A percentile compares a stretch with the other conserved stretches of the same genome.
Evolutionary conservation across 345 rosid genomes (phyloP).

Genomic region (Anacardium occidentale): DNA sequence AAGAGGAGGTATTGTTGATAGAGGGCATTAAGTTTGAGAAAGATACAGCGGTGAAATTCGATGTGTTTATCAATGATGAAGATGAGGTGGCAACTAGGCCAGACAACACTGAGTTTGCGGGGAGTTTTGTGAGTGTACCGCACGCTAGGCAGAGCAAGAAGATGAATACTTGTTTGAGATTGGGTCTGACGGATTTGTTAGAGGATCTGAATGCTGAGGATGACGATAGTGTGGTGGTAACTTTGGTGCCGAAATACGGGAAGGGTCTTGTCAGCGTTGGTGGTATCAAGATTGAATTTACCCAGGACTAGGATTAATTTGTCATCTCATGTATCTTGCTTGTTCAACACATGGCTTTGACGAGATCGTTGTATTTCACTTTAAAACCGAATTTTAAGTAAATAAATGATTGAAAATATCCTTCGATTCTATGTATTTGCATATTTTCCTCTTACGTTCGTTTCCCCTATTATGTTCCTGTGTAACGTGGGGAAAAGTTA

Average conservation of each 20-base stretch:
- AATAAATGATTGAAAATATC: no score
- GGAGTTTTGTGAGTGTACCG: constrained; percentile 57
- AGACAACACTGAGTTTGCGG: constrained; percentile 48
- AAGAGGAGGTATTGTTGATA: constrained; percentile 51
- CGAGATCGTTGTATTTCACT: neutral
- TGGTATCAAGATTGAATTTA: constrained; percentile 42
- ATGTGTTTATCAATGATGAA: constrained; percentile 52
- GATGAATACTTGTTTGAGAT: constrained; percentile 33
- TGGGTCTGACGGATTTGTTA: constrained; percentile 49
- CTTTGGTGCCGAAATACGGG: constrained; percentile 46
- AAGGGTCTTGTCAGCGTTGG: constrained; percentile 31
- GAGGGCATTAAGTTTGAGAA: constrained; percentile 44
- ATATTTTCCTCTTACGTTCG: no score
- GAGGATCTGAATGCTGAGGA: constrained; percentile 53
- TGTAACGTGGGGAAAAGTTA: no score
- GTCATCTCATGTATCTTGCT: neutral
- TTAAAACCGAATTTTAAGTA: neutral
- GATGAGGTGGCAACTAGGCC: constrained; percentile 32
- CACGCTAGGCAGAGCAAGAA: constrained; percentile 49
- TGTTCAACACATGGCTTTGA: neutral
- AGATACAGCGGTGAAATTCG: constrained; percentile 41
- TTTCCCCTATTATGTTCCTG: no score
- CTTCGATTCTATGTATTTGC: no score
- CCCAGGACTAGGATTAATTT: constrained; percentile 15
- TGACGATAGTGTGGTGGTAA: constrained; percentile 48